Conservation (phyloP, 1,284 basidiomycete species). For the Irpex sp. region DNA sequence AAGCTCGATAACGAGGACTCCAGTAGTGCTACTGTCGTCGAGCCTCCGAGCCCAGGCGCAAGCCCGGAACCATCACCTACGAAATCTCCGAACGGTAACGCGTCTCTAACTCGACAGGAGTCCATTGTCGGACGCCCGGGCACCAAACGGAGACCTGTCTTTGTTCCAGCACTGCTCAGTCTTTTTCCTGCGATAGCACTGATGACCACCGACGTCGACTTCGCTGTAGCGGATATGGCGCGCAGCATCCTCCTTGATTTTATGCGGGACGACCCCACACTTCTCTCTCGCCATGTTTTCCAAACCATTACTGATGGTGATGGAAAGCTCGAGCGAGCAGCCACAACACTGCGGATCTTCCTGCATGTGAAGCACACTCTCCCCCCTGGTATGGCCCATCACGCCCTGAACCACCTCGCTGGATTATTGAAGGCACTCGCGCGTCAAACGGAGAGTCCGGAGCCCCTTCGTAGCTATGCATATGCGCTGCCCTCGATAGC, state of each 20-base stretch:
- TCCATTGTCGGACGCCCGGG: conserved; percentile 45
- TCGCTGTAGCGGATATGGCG: conserved; percentile 53
- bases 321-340: conserved; percentile 40
- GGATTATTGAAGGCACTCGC: conserved; percentile 64
- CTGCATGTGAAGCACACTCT: conserved; percentile 50
- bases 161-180: conserved; percentile 55
- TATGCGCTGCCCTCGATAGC: conserved; percentile 55
- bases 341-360: conserved; percentile 48
- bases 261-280: conserved; percentile 71
- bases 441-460: conserved; percentile 39
- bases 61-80: conserved; percentile 34
- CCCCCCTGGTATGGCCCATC: conserved; percentile 66
- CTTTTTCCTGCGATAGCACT: conserved; percentile 51
- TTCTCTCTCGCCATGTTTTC: conserved; percentile 61
- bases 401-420: conserved; percentile 66
- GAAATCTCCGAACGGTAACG: conserved; percentile 25
- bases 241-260: conserved; percentile 58
- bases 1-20: conserved; percentile 21
- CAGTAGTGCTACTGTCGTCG: not conserved
- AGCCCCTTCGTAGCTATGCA: conserved; percentile 51
- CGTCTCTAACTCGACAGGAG: conserved; percentile 44
- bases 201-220: conserved; percentile 52
- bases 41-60: conserved; percentile 27
- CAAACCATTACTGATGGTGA: conserved; percentile 55
- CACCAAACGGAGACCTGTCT: conserved; percentile 57